Percentiles rank a stretch among this genome's conserved stretches.
phyloP scores from a whole-genome alignment of 257 asterid genomes.

The Knoxia roxburghii region DNA sequence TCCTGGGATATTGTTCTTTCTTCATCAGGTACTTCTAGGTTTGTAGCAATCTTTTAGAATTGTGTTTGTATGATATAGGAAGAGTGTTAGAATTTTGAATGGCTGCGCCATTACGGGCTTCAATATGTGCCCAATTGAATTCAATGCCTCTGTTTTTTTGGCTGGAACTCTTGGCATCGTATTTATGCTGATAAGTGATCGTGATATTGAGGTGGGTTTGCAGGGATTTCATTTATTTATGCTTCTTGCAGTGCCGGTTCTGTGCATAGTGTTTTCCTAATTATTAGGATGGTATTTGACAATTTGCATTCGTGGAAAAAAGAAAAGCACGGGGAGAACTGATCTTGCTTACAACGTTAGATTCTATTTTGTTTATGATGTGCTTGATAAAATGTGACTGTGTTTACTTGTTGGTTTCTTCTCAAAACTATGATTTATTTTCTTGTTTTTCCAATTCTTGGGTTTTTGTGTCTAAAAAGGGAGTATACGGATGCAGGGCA shows the following conservation, averaged over 20 bases:
- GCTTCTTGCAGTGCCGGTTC: too few species aligned
- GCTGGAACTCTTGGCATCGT: background rate
- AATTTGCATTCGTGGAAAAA: background rate
- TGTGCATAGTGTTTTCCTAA: too few species aligned
- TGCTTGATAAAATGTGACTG: background rate
- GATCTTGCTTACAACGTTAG: background rate
- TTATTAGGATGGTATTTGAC: too few species aligned
- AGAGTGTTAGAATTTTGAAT: too few species aligned
- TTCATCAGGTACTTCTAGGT: slow-evolving; percentile 40
- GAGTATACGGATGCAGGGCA: slow-evolving; percentile 6
- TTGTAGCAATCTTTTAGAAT: background rate
- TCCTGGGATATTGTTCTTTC: slow-evolving; percentile 22
- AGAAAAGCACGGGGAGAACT: too few species aligned
- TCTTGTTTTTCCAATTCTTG: background rate
- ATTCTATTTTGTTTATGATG: background rate
- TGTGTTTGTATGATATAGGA: background rate
- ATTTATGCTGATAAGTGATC: background rate
- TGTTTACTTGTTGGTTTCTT: background rate
- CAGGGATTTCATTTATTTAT: background rate
- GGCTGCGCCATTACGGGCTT: too few species aligned
- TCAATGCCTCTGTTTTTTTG: background rate
- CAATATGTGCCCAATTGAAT: too few species aligned
- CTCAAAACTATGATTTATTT: background rate
- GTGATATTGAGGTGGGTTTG: background rate
- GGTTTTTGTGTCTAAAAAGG: background rate